Base-by-base conservation (phyloP, 176 grass and related monocot species). In the Ensete glaucum region DNA sequence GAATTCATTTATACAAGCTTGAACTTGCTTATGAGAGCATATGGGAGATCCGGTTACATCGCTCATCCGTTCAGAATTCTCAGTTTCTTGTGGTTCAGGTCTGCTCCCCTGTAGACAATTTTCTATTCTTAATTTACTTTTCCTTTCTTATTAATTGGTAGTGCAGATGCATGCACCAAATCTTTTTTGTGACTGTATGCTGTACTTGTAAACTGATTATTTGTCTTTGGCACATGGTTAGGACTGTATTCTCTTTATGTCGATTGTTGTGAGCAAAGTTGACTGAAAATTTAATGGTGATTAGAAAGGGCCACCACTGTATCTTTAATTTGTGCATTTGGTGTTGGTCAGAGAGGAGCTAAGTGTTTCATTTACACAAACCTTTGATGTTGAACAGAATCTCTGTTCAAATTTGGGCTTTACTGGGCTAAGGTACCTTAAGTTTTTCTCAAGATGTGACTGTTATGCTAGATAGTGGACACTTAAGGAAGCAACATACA, bases 11-110 rank as follows among this genome's bases (percentile, higher is more conserved):
- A 64, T 96, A 82, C 65, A 92, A 90, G 71, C 87, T 96, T 74
- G 89, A 96, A 78, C 83, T 96, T 81, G 89, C 89, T 29, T 92
- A 96, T 27, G 87, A 96, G 71, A 92, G 89, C 67, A 92, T 96
- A 77, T 96, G 93, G 93, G 93, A 96, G 76, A 96, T 96, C 43
- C 78, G 92, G 76, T 86, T 92, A 73, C 85, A 92, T 23, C 67
- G 81, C 51, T 91, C 89, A 53, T 78, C 76, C 43, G 17, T n/a
- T 87, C 50, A 92, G 78, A 74, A 22, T 64, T 86, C 83, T 9
- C 83, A 90, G 67, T 96, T 90, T 77, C 93, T 92, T 75, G 82
- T 88, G 76, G 81, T 92, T 67, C 89, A 92, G 89, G 93, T 96
- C 62, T 64, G 76, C 68, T 81, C 81, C 10, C 56, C 49, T 78